Evolutionary conservation across 352 stramenopile species (phyloP).

Genomic region (Phytophthora sansomeana): DNA sequence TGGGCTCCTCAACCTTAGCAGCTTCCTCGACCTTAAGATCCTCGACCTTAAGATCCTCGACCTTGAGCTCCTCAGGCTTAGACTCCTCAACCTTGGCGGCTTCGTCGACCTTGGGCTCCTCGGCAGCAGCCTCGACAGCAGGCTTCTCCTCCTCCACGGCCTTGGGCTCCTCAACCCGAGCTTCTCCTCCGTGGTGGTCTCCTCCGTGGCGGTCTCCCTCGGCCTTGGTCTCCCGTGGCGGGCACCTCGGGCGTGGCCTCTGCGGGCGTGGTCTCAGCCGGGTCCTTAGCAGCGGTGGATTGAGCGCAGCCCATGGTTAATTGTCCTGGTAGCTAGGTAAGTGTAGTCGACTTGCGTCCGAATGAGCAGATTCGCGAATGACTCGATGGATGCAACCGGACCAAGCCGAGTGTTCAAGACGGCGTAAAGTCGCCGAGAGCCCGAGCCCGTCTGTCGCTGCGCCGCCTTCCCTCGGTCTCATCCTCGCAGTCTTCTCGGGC

Average conservation of each 20-base stretch:
- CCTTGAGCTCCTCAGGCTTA: constrained; percentile 11
- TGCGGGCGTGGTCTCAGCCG: constrained; percentile 28
- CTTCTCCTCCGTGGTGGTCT: constrained; percentile 13
- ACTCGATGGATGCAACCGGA: constrained; percentile 22
- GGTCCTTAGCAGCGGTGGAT: constrained; percentile 43
- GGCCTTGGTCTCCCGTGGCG: constrained; percentile 23
- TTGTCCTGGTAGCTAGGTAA: constrained; percentile 10
- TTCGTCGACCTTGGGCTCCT: no score
- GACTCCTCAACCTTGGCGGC: constrained; percentile 14
- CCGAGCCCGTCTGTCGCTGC: no score
- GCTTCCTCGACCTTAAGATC: constrained; percentile 5
- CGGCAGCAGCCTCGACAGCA: neutral
- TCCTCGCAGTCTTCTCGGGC: constrained; percentile 27
- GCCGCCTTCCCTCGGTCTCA: constrained; percentile 21
- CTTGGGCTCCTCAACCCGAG: constrained; percentile 4
- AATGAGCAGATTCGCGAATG: constrained; percentile 40
- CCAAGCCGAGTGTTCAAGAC: no score
- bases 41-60: neutral
- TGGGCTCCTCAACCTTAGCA: constrained; percentile 1
- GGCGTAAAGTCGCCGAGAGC: constrained; percentile 33
- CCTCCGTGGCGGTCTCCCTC: no score
- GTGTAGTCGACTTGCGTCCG: constrained; percentile 32
- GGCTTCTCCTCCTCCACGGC: constrained; percentile 17
- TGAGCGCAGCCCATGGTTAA: constrained; percentile 44
- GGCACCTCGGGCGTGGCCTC: constrained; percentile 29